Evolutionary conservation across 257 asterid genomes (phyloP).

Genomic region (Ballota nigra): DNA sequence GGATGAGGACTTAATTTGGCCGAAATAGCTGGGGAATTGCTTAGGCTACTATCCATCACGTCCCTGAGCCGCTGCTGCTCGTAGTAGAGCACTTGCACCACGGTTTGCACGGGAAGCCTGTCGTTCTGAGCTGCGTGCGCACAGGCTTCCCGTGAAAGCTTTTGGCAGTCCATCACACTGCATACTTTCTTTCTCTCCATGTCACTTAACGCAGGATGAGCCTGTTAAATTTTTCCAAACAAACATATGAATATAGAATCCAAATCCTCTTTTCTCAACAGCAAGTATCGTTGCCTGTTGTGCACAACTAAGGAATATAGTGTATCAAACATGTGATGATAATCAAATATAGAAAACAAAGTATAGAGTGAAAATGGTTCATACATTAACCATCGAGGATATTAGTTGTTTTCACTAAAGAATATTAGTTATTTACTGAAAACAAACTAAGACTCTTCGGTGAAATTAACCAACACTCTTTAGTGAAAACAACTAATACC

Average conservation of each 20-base stretch:
- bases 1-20: slow-evolving; percentile 26
- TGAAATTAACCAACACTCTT: no score
- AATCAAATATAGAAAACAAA: no score
- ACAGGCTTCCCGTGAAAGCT: slow-evolving; percentile 83
- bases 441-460: no score
- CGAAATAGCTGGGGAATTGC: slow-evolving; percentile 36
- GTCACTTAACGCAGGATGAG: slow-evolving; percentile 77
- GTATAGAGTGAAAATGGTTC: no score
- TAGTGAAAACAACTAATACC: no score
- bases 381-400: no score
- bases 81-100: slow-evolving; percentile 83
- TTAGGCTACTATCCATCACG: slow-evolving; percentile 45
- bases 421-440: no score
- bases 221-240: slow-evolving; percentile 37
- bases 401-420: no score
- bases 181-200: slow-evolving; percentile 82
- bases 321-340: not conserved
- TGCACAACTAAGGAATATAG: not conserved
- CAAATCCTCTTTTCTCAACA: no score
- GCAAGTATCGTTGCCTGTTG: no score
- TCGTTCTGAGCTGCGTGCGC: slow-evolving; percentile 93
- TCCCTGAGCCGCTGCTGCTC: slow-evolving; percentile 85
- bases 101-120: slow-evolving; percentile 77
- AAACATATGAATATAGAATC: not conserved
- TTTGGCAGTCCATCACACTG: slow-evolving; percentile 87